Evolutionary conservation across 2,329 filamentous ascomycete genomes (phyloP).

Genomic region (Berkeleyomyces rouxiae): DNA sequence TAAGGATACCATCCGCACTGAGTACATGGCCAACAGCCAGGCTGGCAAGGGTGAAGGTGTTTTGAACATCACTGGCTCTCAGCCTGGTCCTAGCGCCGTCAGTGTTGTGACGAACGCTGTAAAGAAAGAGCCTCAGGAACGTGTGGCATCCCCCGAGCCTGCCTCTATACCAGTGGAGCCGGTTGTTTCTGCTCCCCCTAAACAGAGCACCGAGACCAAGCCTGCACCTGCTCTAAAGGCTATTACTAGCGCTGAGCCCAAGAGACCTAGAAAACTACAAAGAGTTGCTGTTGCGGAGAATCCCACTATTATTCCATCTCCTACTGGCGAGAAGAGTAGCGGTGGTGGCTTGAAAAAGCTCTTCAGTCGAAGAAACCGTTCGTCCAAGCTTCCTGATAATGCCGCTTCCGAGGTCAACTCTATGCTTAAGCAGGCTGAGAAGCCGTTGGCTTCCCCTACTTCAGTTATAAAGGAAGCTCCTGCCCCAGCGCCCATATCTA

Average conservation of each 20-base stretch:
- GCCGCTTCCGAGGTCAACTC: slow-evolving; percentile 33
- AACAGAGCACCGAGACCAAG: slow-evolving; percentile 10
- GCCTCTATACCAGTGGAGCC: slow-evolving; percentile 11
- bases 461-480: slow-evolving; percentile 17
- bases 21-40: slow-evolving; percentile 62
- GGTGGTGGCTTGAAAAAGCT: slow-evolving; percentile 44
- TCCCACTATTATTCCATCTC: slow-evolving; percentile 14
- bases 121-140: slow-evolving; percentile 20
- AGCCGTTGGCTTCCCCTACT: slow-evolving; percentile 18
- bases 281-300: slow-evolving; percentile 31
- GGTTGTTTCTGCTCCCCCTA: slow-evolving; percentile 6
- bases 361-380: slow-evolving; percentile 46
- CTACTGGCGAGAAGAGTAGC: slow-evolving; percentile 16
- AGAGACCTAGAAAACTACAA: slow-evolving; percentile 33
- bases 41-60: slow-evolving; percentile 47
- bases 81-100: slow-evolving; percentile 15
- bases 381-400: slow-evolving; percentile 39
- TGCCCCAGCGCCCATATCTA: slow-evolving; percentile 15
- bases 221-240: slow-evolving; percentile 18
- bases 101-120: slow-evolving; percentile 21
- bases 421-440: slow-evolving; percentile 29
- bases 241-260: neutral
- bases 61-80: slow-evolving; percentile 15
- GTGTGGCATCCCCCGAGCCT: slow-evolving; percentile 26
- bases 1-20: slow-evolving; percentile 66